Percentiles rank a stretch among this genome's conserved stretches.
These are phyloP conservation scores for Diplosphaera chodatii DNA, from an alignment of 139 green algal species.

Conservation along the genomic window DNA sequence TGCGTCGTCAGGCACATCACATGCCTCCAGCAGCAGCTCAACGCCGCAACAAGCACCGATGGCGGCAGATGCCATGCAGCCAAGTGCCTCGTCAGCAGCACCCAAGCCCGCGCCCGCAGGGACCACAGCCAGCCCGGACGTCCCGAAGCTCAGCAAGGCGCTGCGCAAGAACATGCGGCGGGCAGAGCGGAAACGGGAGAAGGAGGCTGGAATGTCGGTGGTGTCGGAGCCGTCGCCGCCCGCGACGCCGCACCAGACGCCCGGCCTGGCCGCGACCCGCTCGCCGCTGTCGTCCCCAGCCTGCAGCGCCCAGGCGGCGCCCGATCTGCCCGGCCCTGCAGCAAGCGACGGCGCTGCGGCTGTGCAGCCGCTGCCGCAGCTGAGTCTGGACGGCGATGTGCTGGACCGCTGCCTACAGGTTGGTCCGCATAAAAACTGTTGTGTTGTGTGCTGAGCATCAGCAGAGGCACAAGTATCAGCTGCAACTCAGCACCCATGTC, in stretches of 20 bases:
- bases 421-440: neutral
- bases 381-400: neutral
- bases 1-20: neutral
- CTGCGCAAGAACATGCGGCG: conserved; percentile 53
- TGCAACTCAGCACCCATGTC: too few species aligned
- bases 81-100: too few species aligned
- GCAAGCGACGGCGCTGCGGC: neutral
- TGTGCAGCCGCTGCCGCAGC: neutral
- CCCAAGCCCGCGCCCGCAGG: neutral
- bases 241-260: neutral
- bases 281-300: neutral
- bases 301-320: neutral
- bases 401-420: conserved; percentile 13
- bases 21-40: neutral
- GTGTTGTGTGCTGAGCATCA: too few species aligned
- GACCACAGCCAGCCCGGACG: neutral
- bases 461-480: too few species aligned
- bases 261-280: neutral
- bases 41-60: neutral
- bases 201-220: neutral
- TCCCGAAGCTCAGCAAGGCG: conserved; percentile 41
- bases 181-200: neutral
- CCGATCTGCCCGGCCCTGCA: neutral
- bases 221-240: neutral
- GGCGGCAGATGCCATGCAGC: too few species aligned